Evolutionary conservation across 768 basidiomycete genomes (phyloP), one percentile per base, ranked within the genome.

Genomic region (Leccinum subtestaceum): DNA sequence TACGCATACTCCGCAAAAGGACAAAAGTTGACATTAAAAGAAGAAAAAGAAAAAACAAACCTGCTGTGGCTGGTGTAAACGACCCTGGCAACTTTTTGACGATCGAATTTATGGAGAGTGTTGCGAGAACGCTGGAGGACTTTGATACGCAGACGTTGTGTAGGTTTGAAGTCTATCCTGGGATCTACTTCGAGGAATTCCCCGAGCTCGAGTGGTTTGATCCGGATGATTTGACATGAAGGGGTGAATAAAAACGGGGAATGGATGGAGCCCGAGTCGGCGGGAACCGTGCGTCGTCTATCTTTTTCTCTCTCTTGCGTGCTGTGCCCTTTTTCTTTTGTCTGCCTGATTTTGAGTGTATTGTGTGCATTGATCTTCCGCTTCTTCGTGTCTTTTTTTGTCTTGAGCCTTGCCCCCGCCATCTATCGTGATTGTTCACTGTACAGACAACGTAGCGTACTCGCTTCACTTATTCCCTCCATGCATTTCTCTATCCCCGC

Each of bases 111-210:
- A 80, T 84, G 58, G 74, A 78, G 60, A 77, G 73, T 12, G 72
- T 79, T 10, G 72, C 73, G 21, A 71, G 57, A 50, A 68, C 74
- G 25, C 59, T 82, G 67, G 81, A 80, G 25, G 72, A 74, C 46
- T 74, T 77, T 48, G 76, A 75, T 31, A 23, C 67, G 5, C 65
- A 66, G 29, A 60, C 67, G 13, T 57, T 84, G 45, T 82, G 84
- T 66, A 69, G 76, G 49, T 63, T 70, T n/a, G 77, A 80, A 52
- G 78, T 23, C 23, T 23, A 77, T 2, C 76, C 81, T 58, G 60
- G 60, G 0, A 72, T 88, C 67, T 83, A 86, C 66, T 88, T 88
- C 63, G 88, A 88, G 70, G 77, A 86, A 66, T 89, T 89, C 72
- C 84, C 23, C 23, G 23, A 23, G 23, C 23, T 23, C 23, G 84